Evolutionary conservation across 164 flowering plant species (phyloP).

Genomic region (Brasenia schreberi): DNA sequence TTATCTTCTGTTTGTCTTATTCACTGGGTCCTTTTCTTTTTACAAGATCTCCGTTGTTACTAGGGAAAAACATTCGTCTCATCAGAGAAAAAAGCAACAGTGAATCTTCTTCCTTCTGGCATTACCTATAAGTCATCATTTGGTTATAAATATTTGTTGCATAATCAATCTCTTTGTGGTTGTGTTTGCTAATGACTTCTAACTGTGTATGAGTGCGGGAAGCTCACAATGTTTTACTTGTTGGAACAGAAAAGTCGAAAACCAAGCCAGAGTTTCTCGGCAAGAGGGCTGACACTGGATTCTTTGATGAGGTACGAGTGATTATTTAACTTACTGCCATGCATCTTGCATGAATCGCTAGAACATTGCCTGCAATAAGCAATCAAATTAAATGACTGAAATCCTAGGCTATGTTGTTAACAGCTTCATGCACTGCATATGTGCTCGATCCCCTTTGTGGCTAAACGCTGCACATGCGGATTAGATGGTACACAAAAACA

Average conservation of each 20-base stretch:
- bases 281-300: slow-evolving; percentile 36
- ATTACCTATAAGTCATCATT: not conserved
- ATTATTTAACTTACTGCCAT: too few species aligned
- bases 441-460: too few species aligned
- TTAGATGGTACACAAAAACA: too few species aligned
- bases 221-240: slow-evolving; percentile 1
- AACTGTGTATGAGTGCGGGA: not conserved
- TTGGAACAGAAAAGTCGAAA: slow-evolving; percentile 40
- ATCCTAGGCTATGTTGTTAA: too few species aligned
- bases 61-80: not conserved
- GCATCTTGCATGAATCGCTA: too few species aligned
- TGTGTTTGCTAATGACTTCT: not conserved
- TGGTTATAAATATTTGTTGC: not conserved
- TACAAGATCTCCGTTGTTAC: too few species aligned
- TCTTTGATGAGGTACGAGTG: slow-evolving; percentile 45
- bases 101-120: not conserved
- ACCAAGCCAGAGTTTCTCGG: slow-evolving; percentile 20
- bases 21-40: too few species aligned
- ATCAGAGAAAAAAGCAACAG: not conserved
- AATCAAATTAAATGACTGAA: too few species aligned
- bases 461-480: too few species aligned
- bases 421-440: too few species aligned
- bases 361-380: too few species aligned
- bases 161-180: not conserved
- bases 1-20: too few species aligned